Conservation (phyloP, 371 early-diverging fungal genomes). For the Lichtheimia ramosa region DNA sequence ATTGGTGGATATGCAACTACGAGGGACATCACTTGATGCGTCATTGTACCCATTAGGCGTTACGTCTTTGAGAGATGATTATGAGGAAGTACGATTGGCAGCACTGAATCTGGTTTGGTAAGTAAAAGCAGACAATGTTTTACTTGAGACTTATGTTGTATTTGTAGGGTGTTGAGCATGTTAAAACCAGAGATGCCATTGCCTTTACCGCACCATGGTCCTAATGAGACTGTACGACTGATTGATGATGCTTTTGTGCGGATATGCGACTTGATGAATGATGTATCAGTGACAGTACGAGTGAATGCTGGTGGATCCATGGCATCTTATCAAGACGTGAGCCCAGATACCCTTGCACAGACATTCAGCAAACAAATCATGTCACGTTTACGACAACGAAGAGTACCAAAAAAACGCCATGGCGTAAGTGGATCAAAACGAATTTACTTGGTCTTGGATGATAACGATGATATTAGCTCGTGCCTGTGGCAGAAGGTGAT, state of each 20-base stretch:
- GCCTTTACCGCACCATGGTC: conserved; percentile 39
- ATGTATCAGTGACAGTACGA: conserved; percentile 64
- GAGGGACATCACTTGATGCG: conserved; percentile 50
- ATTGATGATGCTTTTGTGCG: conserved; percentile 77
- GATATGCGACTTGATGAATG: conserved; percentile 78
- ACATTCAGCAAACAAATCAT: conserved; percentile 80
- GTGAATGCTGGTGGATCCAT: conserved; percentile 69
- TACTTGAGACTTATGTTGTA: too few species aligned
- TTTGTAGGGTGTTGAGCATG: conserved; percentile 39
- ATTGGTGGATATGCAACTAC: conserved; percentile 49
- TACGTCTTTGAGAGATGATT: conserved; percentile 61
- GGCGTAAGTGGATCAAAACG: not conserved
- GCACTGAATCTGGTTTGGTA: conserved; percentile 68
- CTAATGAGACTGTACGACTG: conserved; percentile 57
- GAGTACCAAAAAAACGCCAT: conserved; percentile 6
- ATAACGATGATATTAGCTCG: conserved; percentile 10
- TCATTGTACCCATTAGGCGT: conserved; percentile 62
- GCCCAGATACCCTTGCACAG: conserved; percentile 57
- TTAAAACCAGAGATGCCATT: conserved; percentile 52
- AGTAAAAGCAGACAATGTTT: too few species aligned
- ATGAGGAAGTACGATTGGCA: conserved; percentile 68
- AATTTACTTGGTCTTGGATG: too few species aligned
- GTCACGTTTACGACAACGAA: conserved; percentile 49
- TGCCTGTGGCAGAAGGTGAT: conserved; percentile 68
- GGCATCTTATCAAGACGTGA: conserved; percentile 65